Percentiles rank a stretch among this genome's conserved stretches.
These are phyloP conservation scores for Vicia sativa DNA, from an alignment of 306 rosid genomes.

Conservation along the genomic window DNA sequence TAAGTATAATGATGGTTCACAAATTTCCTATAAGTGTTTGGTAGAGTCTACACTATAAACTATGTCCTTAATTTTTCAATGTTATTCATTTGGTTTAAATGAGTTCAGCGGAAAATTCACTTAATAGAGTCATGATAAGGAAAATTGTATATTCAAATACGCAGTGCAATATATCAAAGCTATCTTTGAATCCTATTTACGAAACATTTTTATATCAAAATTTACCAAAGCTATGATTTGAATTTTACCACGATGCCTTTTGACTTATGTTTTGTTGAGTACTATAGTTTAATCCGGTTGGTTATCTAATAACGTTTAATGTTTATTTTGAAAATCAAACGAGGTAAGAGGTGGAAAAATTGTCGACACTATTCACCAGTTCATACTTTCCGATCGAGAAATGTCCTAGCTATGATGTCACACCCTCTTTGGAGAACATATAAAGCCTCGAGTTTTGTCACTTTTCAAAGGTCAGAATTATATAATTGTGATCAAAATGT, in stretches of 20 bases:
- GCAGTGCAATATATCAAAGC: no score
- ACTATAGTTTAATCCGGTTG: constrained; percentile 38
- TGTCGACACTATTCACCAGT: constrained; percentile 41
- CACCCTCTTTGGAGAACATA: constrained; percentile 33
- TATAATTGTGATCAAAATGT: constrained; percentile 54
- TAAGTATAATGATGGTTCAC: constrained; percentile 36
- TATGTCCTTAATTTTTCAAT: not conserved
- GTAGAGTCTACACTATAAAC: not conserved
- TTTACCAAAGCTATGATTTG: not conserved
- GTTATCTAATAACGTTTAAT: constrained; percentile 40
- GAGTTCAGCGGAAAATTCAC: no score
- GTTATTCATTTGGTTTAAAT: no score
- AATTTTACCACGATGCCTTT: constrained; percentile 13
- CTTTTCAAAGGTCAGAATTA: constrained; percentile 45
- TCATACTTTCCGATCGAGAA: constrained; percentile 46
- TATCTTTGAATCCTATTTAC: no score
- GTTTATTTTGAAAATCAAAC: constrained; percentile 37
- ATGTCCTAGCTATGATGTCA: constrained; percentile 48
- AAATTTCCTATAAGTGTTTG: constrained; percentile 11
- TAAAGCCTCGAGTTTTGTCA: constrained; percentile 44
- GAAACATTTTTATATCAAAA: not conserved
- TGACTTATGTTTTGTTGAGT: no score
- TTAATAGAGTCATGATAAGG: no score
- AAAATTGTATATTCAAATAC: no score
- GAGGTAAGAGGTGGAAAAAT: constrained; percentile 61